A percentile compares a stretch with the other conserved stretches of the same genome.
Conservation (phyloP, 2,329 filamentous ascomycete genomes). For the Arthroderma uncinatum region DNA sequence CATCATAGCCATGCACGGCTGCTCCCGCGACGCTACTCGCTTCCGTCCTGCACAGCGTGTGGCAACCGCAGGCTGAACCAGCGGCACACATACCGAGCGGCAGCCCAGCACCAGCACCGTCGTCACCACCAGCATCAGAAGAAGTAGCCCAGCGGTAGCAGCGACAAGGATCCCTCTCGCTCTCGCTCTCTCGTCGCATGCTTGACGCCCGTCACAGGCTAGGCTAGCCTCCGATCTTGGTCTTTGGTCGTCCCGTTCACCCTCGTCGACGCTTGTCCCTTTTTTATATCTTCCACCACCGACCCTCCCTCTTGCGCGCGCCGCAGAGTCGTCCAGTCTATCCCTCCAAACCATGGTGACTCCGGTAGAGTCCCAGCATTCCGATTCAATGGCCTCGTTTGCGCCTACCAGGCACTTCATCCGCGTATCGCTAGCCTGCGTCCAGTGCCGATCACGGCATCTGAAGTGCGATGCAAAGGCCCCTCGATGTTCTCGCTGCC, state of each 20-base stretch:
- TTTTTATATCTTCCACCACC: too few species aligned
- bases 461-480: conserved; percentile 39
- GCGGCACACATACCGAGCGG: neutral
- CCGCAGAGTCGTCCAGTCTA: too few species aligned
- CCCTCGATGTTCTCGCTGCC: conserved; percentile 36
- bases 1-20: conserved; percentile 1
- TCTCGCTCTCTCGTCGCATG: too few species aligned
- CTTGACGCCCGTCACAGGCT: too few species aligned
- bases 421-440: conserved; percentile 18
- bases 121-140: too few species aligned
- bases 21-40: neutral
- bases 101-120: neutral
- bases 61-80: neutral
- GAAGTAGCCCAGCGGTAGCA: neutral
- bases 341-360: neutral
- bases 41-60: neutral
- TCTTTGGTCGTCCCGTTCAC: too few species aligned
- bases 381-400: conserved; percentile 1
- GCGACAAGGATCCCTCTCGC: neutral
- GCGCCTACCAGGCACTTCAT: conserved; percentile 1
- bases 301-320: too few species aligned
- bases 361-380: neutral
- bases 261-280: too few species aligned
- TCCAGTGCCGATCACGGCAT: conserved; percentile 30
- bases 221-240: too few species aligned